phyloP scores from a whole-genome alignment of 371 early-diverging fungal genomes.

The Rhizopus stolonifer region DNA sequence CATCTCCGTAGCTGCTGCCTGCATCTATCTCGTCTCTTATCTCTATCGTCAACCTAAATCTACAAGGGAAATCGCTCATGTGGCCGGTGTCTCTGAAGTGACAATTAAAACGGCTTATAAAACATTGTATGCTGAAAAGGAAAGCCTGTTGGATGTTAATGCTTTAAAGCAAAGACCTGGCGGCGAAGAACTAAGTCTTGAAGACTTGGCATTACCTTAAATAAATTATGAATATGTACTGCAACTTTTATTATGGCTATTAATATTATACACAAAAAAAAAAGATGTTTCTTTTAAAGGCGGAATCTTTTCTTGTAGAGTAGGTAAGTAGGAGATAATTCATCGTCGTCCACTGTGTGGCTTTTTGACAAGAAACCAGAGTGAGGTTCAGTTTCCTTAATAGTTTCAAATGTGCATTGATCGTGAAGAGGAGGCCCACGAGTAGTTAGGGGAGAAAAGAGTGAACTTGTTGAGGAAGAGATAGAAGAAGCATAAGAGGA shows the following conservation, averaged over 20 bases:
- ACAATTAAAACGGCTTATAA: slow-evolving; percentile 89
- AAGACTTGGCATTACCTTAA: slow-evolving; percentile 52
- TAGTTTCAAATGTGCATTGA: too few relatives aligned
- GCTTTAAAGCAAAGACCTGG: slow-evolving; percentile 40
- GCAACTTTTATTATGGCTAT: neutral
- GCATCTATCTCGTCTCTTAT: slow-evolving; percentile 83
- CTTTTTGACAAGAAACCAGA: neutral
- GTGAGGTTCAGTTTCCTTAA: too few relatives aligned
- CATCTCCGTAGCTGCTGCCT: slow-evolving; percentile 89
- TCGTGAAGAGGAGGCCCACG: neutral
- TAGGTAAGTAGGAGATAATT: slow-evolving; percentile 25
- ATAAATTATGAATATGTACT: neutral
- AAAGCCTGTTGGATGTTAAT: slow-evolving; percentile 55
- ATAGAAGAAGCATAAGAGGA: slow-evolving; percentile 6
- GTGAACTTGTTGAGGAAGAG: slow-evolving; percentile 8
- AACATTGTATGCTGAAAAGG: slow-evolving; percentile 63
- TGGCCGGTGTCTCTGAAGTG: slow-evolving; percentile 88
- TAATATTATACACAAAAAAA: too few relatives aligned
- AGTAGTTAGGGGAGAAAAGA: slow-evolving; percentile 1
- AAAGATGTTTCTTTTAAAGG: too few relatives aligned
- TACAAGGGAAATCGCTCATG: slow-evolving; percentile 77
- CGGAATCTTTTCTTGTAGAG: slow-evolving; percentile 23
- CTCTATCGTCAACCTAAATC: slow-evolving; percentile 66
- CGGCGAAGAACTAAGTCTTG: slow-evolving; percentile 44
- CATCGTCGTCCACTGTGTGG: slow-evolving; percentile 3